phyloP scores from a whole-genome alignment of 2,329 filamentous ascomycete genomes.

The Gnomoniopsis smithogilvyi region DNA sequence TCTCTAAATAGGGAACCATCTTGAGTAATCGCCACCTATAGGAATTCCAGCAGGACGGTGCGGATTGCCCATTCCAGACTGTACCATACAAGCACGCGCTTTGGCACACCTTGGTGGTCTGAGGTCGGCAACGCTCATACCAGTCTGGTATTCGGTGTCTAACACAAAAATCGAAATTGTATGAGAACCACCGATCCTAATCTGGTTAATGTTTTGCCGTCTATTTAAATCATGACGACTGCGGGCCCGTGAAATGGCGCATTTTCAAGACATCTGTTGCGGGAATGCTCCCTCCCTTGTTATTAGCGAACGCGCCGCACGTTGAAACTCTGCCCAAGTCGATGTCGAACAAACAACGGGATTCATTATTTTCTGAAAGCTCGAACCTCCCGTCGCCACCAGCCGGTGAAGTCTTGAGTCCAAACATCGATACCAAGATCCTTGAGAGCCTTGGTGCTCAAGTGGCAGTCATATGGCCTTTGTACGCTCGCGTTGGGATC shows the following conservation, averaged over 20 bases:
- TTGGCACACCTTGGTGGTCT: neutral
- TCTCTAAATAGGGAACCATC: conserved; percentile 6
- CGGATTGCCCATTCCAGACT: neutral
- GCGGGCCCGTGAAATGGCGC: neutral
- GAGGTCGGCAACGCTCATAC: neutral
- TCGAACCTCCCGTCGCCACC: conserved; percentile 70
- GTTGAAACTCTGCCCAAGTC: neutral
- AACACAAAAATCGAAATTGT: neutral
- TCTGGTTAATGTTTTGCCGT: neutral
- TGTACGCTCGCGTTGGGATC: conserved; percentile 69
- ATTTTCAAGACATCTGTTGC: neutral
- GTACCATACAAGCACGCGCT: neutral
- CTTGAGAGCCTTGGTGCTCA: conserved; percentile 71
- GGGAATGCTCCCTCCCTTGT: neutral
- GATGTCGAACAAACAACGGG: neutral
- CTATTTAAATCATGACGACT: neutral
- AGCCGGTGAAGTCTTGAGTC: conserved; percentile 72
- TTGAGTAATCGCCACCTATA: conserved; percentile 3
- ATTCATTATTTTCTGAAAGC: conserved; percentile 52
- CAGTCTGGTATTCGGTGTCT: neutral
- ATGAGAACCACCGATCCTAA: neutral
- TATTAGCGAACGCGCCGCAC: neutral
- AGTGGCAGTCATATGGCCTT: conserved; percentile 83
- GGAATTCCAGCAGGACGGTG: neutral
- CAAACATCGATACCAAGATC: conserved; percentile 72